Evolutionary conservation across 805 yeast genomes (phyloP).

Genomic region (Teunomyces lycoperdinae): DNA sequence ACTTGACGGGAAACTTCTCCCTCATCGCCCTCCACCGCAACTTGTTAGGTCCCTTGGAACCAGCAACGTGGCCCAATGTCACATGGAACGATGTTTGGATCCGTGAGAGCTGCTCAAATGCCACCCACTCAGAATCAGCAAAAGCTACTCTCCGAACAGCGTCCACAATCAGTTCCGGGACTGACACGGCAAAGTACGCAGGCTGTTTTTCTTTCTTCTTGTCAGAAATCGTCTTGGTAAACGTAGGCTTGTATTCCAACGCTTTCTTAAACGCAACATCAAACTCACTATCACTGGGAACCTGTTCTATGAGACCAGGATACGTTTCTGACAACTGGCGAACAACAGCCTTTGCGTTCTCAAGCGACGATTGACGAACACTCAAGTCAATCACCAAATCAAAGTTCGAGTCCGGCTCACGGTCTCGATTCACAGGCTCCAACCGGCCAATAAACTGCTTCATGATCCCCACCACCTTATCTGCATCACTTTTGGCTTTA

Average conservation of each 20-base stretch:
- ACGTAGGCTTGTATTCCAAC: constrained; percentile 50
- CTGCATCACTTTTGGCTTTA: constrained; percentile 48
- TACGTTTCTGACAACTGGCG: constrained; percentile 34
- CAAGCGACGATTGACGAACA: constrained; percentile 27
- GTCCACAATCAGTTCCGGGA: not conserved
- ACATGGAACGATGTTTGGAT: constrained; percentile 62
- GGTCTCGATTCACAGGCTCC: constrained; percentile 49
- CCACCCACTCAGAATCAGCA: constrained; percentile 15
- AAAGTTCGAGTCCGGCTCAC: constrained; percentile 63
- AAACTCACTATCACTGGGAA: constrained; percentile 33
- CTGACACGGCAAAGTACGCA: constrained; percentile 36
- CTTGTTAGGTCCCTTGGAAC: constrained; percentile 13
- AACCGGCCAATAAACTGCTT: constrained; percentile 68
- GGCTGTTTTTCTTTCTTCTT: constrained; percentile 21
- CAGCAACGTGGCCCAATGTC: constrained; percentile 53
- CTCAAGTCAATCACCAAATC: constrained; percentile 62
- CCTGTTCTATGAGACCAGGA: constrained; percentile 35
- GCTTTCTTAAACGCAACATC: constrained; percentile 52
- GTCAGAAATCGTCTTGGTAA: constrained; percentile 32
- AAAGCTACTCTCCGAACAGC: not conserved
- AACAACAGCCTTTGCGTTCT: constrained; percentile 9
- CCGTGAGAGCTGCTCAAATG: constrained; percentile 27
- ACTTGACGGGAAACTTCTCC: constrained; percentile 6
- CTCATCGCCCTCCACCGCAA: constrained; percentile 18
- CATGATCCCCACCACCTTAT: constrained; percentile 61